Conservation (phyloP, 2,329 filamentous ascomycete genomes). For the Trichoderma guizhouense region DNA sequence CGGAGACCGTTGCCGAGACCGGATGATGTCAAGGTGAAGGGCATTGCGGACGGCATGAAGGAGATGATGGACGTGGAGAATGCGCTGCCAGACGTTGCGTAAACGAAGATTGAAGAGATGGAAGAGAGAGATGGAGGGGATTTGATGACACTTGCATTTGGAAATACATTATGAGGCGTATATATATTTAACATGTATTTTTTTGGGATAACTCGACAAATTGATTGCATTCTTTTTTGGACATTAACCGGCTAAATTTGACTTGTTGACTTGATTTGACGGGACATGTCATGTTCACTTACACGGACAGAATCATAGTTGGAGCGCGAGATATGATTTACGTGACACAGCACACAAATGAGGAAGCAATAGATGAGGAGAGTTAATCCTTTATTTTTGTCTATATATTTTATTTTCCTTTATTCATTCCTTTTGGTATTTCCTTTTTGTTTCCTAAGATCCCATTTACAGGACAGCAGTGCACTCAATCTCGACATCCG, state of each 20-base stretch:
- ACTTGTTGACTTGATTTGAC: background rate
- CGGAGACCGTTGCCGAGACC: conserved; percentile 29
- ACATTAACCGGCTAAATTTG: background rate
- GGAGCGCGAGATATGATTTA: background rate
- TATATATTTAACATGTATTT: background rate
- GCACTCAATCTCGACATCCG: conserved; percentile 36
- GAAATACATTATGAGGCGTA: conserved; percentile 1
- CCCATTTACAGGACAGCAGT: conserved; percentile 29
- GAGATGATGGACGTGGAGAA: conserved; percentile 24
- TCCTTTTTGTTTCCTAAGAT: background rate
- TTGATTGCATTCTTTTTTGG: background rate
- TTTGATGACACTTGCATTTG: background rate
- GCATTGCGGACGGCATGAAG: conserved; percentile 23
- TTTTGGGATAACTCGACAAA: background rate
- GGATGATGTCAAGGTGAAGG: conserved; percentile 17
- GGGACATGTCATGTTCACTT: background rate
- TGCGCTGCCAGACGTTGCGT: conserved; percentile 18
- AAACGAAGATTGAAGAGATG: background rate
- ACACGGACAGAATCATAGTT: background rate
- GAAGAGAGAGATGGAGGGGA: background rate
- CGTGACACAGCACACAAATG: background rate
- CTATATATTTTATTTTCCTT: background rate
- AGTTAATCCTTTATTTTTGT: background rate
- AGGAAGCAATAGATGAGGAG: background rate
- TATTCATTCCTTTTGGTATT: background rate